phyloP scores from a whole-genome alignment of 1,284 basidiomycete genomes.

The Rhodotorula mucilaginosa region DNA sequence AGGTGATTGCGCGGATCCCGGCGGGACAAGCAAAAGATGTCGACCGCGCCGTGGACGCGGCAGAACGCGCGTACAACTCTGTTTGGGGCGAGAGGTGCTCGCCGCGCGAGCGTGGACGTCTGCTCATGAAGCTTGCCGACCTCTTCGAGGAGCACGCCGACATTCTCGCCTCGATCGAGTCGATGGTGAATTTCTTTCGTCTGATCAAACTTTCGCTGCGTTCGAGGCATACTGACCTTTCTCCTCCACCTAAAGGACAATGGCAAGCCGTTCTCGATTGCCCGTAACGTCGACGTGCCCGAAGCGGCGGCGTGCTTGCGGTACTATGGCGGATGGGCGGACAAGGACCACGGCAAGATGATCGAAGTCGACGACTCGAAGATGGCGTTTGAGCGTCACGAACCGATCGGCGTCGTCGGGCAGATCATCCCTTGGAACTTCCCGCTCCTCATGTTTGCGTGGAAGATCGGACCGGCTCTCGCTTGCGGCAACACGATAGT shows the following conservation, averaged over 20 bases:
- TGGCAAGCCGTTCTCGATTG: constrained; percentile 73
- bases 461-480: constrained; percentile 81
- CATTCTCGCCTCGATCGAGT: constrained; percentile 72
- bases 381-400: constrained; percentile 78
- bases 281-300: constrained; percentile 65
- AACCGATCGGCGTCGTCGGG: constrained; percentile 88
- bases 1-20: constrained; percentile 64
- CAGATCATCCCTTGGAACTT: constrained; percentile 63
- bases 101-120: constrained; percentile 60
- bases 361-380: constrained; percentile 72
- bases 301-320: constrained; percentile 63
- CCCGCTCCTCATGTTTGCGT: constrained; percentile 72
- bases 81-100: constrained; percentile 73
- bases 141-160: constrained; percentile 70
- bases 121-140: constrained; percentile 69
- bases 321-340: constrained; percentile 65
- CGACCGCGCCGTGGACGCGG: constrained; percentile 59
- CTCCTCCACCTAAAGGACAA: constrained; percentile 55
- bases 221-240: no score
- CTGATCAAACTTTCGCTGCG: rapidly evolving
- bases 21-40: constrained; percentile 56
- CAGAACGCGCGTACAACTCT: constrained; percentile 71
- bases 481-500: constrained; percentile 79
- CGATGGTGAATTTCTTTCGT: constrained; percentile 46
- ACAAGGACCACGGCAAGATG: constrained; percentile 80